Conservation (phyloP, 2,329 filamentous ascomycete species). For the Diaporthe vaccinii region DNA sequence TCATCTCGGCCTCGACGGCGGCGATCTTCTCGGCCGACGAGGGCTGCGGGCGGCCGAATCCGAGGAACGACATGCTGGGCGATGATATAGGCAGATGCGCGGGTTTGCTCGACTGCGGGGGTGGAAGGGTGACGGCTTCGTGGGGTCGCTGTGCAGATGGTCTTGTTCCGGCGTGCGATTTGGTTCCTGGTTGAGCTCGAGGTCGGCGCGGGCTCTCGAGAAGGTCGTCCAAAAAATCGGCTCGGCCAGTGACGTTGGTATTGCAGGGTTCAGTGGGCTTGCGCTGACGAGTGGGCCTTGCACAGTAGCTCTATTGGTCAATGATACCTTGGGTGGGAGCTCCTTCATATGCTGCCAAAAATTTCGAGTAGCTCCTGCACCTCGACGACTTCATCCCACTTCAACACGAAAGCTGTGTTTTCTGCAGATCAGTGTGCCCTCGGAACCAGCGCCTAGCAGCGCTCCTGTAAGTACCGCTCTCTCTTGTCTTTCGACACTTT, state of each 20-base stretch:
- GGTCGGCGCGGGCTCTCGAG: not conserved
- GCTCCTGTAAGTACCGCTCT: slow-evolving; percentile 25
- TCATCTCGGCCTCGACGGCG: slow-evolving; percentile 95
- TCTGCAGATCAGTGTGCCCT: slow-evolving; percentile 6
- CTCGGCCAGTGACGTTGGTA: slow-evolving; percentile 40
- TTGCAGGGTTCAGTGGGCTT: slow-evolving; percentile 31
- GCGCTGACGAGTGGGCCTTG: not conserved
- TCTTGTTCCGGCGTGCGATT: slow-evolving; percentile 14
- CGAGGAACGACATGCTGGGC: slow-evolving; percentile 49
- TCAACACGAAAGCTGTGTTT: not conserved
- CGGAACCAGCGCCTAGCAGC: not conserved
- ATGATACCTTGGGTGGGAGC: slow-evolving; percentile 13
- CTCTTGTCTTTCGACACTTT: not conserved
- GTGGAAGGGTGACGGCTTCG: not conserved
- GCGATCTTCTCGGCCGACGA: slow-evolving; percentile 98
- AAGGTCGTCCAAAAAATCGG: slow-evolving; percentile 39
- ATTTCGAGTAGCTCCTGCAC: slow-evolving; percentile 31
- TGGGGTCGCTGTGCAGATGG: not conserved
- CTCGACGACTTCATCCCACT: not conserved
- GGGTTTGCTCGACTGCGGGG: not conserved
- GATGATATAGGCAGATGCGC: slow-evolving; percentile 26
- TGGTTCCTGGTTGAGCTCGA: slow-evolving; percentile 30
- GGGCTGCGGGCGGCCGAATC: slow-evolving; percentile 76
- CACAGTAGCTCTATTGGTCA: slow-evolving; percentile 26
- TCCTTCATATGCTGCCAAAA: slow-evolving; percentile 16